These are phyloP conservation scores for Phytophthora foliorum DNA, from an alignment of 352 stramenopile species.

Conservation along the genomic window DNA sequence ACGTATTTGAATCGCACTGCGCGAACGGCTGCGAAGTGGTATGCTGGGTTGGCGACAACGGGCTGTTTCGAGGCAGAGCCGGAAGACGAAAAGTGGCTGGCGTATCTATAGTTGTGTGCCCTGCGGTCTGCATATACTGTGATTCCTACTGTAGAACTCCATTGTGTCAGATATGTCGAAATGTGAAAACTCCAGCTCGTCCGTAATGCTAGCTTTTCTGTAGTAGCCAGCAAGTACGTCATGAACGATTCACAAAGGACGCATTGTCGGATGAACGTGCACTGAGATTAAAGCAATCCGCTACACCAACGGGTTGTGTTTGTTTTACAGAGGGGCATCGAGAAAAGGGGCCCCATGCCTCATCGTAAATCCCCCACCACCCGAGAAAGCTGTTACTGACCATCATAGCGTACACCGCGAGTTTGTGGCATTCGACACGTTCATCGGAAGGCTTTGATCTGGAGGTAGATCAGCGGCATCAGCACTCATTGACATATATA, in stretches of 20 bases:
- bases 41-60: conserved; percentile 27
- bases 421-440: background rate
- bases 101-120: conserved; percentile 20
- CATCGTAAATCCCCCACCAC: background rate
- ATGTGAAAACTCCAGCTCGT: conserved; percentile 21
- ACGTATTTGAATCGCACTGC: conserved; percentile 51
- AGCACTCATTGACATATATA: conserved; percentile 5
- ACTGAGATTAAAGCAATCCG: conserved; percentile 5
- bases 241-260: background rate
- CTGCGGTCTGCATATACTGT: background rate
- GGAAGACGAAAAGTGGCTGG: conserved; percentile 44
- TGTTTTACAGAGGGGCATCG: too few relatives aligned
- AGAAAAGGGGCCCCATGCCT: conserved; percentile 2
- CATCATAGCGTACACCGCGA: conserved; percentile 1
- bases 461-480: background rate
- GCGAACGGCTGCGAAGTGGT: conserved; percentile 54
- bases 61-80: conserved; percentile 33
- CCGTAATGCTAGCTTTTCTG: conserved; percentile 4
- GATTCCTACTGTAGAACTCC: conserved; percentile 18
- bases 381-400: conserved; percentile 11
- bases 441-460: conserved; percentile 1
- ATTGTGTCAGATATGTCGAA: conserved; percentile 4
- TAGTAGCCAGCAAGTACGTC: background rate
- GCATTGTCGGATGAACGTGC: background rate
- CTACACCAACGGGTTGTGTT: background rate